Conservation (phyloP, 2,329 filamentous ascomycete genomes). For the Penicillium glabrum region DNA sequence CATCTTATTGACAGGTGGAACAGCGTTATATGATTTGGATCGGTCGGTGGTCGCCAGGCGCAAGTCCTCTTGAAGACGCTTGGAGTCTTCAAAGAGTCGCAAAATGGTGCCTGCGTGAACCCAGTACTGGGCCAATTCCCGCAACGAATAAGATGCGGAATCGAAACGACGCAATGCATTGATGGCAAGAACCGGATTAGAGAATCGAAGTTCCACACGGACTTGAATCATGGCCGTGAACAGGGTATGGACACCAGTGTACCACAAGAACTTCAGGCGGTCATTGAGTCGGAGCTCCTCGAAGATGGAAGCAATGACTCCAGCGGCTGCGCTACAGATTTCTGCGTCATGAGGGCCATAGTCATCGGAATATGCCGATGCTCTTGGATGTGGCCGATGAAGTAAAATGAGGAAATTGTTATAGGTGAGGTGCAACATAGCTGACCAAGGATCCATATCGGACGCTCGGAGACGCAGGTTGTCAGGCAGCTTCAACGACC, state of each 20-base stretch:
- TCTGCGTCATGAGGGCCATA: constrained; percentile 48
- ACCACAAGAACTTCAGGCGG: constrained; percentile 45
- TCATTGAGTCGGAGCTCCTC: constrained; percentile 45
- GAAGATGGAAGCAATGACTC: constrained; percentile 47
- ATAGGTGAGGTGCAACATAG: constrained; percentile 46
- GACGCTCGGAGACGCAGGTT: constrained; percentile 41
- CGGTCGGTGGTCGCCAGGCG: constrained; percentile 37
- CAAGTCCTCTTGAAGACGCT: constrained; percentile 43
- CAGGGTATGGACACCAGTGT: constrained; percentile 44
- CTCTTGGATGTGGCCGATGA: constrained; percentile 45
- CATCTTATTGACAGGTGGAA: constrained; percentile 17
- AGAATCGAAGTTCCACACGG: constrained; percentile 47
- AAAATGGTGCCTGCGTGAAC: constrained; percentile 44
- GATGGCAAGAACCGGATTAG: constrained; percentile 47
- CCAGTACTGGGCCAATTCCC: constrained; percentile 45
- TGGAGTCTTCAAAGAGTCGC: constrained; percentile 45
- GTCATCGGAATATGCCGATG: constrained; percentile 44
- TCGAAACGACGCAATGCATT: constrained; percentile 47
- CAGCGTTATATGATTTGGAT: constrained; percentile 25
- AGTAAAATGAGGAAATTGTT: constrained; percentile 49
- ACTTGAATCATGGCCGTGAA: constrained; percentile 51
- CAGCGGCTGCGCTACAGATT: constrained; percentile 46
- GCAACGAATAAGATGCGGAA: constrained; percentile 43
- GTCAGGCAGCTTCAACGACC: constrained; percentile 44
- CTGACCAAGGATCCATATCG: constrained; percentile 45